These are phyloP conservation scores for Podaxis sp. DNA, from an alignment of 768 basidiomycete species.

Conservation along the genomic window DNA sequence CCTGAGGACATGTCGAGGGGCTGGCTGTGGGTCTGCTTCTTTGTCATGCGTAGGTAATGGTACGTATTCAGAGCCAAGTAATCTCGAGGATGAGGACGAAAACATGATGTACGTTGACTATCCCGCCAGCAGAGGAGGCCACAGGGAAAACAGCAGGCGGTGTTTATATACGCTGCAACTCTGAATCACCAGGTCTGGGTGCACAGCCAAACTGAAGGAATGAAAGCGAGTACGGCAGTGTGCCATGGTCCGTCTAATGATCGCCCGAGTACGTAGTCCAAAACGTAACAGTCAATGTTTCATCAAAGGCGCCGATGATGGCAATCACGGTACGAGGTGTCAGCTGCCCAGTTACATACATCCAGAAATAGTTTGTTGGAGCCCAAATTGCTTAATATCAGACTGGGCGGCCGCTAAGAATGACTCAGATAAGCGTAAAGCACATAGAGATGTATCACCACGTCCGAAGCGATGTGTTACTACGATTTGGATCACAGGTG, in stretches of 20 bases:
- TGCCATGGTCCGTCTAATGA: too few species aligned
- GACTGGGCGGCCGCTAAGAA: too few species aligned
- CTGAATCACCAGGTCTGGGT: not conserved
- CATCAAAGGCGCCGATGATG: not conserved
- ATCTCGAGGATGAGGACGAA: not conserved
- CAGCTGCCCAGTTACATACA: not conserved
- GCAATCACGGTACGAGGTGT: not conserved
- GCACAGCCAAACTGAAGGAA: conserved; percentile 5
- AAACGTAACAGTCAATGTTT: not conserved
- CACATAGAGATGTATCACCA: too few species aligned
- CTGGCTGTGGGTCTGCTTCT: not conserved
- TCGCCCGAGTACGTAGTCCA: too few species aligned
- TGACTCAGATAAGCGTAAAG: too few species aligned
- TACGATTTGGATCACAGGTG: too few species aligned
- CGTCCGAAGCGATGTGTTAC: too few species aligned
- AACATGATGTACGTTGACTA: not conserved
- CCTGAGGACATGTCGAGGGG: not conserved
- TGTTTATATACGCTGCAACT: not conserved
- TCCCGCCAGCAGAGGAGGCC: not conserved
- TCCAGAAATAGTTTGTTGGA: too few species aligned
- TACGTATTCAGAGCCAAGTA: not conserved
- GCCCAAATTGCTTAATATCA: too few species aligned
- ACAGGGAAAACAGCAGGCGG: not conserved
- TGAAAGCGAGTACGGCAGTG: not conserved
- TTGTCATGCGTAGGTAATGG: not conserved